Percentiles rank a stretch among this genome's conserved stretches.
These are phyloP conservation scores for Pichia sp. DNA, from an alignment of 1,139 yeast species.

Conservation along the genomic window DNA sequence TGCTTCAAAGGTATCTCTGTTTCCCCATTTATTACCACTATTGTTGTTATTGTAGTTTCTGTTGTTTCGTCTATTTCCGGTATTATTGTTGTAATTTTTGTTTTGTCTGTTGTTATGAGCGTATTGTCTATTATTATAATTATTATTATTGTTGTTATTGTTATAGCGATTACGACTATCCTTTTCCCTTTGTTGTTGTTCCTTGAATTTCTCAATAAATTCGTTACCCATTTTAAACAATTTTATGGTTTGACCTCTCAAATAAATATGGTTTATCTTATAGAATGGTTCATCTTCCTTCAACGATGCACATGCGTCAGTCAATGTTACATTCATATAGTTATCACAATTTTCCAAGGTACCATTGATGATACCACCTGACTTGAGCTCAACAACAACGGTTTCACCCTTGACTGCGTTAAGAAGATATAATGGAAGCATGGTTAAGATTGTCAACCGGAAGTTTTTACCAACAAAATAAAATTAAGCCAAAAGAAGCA, in stretches of 20 bases:
- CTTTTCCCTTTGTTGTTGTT: slow-evolving; percentile 33
- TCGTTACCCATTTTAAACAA: slow-evolving; percentile 59
- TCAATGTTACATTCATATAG: slow-evolving; percentile 90
- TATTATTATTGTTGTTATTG: slow-evolving; percentile 18
- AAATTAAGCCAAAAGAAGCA: too few relatives aligned
- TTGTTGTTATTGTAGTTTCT: background rate
- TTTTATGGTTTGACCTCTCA: slow-evolving; percentile 79
- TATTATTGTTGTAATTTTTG: slow-evolving; percentile 8
- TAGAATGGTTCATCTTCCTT: slow-evolving; percentile 59
- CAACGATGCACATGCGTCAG: slow-evolving; percentile 70
- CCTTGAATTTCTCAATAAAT: slow-evolving; percentile 76
- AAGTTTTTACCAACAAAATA: too few relatives aligned
- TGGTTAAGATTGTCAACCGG: too few relatives aligned
- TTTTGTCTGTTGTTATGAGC: slow-evolving; percentile 9
- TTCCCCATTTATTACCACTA: background rate
- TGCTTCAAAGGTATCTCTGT: slow-evolving; percentile 2
- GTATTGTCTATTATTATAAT: too few relatives aligned
- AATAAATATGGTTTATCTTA: slow-evolving; percentile 70
- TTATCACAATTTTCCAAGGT: slow-evolving; percentile 81
- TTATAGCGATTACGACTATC: slow-evolving; percentile 20
- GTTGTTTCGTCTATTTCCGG: slow-evolving; percentile 4
- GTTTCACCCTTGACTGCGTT: slow-evolving; percentile 90
- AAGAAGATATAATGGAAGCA: slow-evolving; percentile 85
- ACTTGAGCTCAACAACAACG: slow-evolving; percentile 83
- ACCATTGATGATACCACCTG: slow-evolving; percentile 88